phyloP scores from a whole-genome alignment of 176 grass and related monocot genomes.

The Dactylis glomerata region DNA sequence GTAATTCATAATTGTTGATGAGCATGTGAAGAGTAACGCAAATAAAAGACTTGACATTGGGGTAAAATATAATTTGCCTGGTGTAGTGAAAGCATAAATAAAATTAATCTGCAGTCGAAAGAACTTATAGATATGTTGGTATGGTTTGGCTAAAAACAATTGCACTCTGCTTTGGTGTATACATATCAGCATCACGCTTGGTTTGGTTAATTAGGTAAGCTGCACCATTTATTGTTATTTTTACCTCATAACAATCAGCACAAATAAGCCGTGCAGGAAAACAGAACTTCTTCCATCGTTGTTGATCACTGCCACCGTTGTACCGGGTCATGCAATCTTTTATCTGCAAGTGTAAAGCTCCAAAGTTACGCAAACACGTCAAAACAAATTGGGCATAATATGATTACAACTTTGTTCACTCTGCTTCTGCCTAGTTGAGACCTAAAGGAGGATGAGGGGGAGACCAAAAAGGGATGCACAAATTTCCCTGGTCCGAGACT shows the following conservation, averaged over 20 bases:
- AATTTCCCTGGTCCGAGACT: neutral
- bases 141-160: neutral
- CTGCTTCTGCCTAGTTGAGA: neutral
- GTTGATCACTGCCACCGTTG: constrained; percentile 78
- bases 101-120: neutral
- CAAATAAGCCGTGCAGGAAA: constrained; percentile 95
- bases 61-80: neutral
- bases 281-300: constrained; percentile 85
- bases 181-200: neutral
- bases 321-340: constrained; percentile 90
- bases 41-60: constrained; percentile 1
- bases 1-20: neutral
- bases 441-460: neutral
- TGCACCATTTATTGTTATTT: neutral
- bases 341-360: constrained; percentile 51
- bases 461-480: neutral
- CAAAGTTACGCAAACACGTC: neutral
- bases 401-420: neutral
- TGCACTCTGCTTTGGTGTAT: neutral
- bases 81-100: neutral
- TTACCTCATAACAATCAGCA: constrained; percentile 88
- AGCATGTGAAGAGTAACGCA: neutral
- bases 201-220: neutral
- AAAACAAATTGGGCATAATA: neutral
- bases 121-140: neutral